Evolutionary conservation across 2,329 filamentous ascomycete species (phyloP), one percentile per base, ranked within the genome.

Genomic region (Talaromyces sp.): DNA sequence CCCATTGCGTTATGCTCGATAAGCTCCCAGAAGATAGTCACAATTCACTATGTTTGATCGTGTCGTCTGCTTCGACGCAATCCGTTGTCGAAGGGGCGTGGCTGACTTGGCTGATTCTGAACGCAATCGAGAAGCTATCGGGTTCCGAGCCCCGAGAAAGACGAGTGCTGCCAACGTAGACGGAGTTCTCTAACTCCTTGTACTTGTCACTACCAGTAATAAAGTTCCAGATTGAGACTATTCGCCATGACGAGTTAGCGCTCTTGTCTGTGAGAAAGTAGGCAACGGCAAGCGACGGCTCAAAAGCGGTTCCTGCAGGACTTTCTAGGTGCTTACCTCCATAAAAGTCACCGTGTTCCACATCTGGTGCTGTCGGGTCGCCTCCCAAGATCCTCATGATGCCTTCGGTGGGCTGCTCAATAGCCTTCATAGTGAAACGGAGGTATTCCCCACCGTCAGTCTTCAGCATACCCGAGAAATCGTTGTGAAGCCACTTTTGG

Each of bases 181-280:
- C 46, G 14, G 46, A 50, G 25, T 50, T 50, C 28, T 50, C 46
- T 25, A 50, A n/a, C 46, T 50, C 25, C 46, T 50, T 50, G 8
- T 50, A 50, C n/a, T 50, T 50, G 25, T 31, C 46, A n/a, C 46
- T 50, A 18, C 46, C 46, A n/a, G 46, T 50, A 31, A 50, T 50
- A 25, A 50, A 50, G 25, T 18, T 50, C 46, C 46, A 50, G 16
- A 50, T 31, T n/a, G 46, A 31, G n/a, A 50, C 46, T 50, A 50
- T 50, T 31, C 14, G 14, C 25, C 46, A 31, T 31, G 14, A 7
- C 23, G 6, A n/a, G 14, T 50, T 25, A 50, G 16, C 25, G 7
- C 46, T n/a, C 6, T 31, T 14, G 12, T 31, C 31, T 18, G 7
- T 11, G 31, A 16, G 14, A 25, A 28, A 31, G 28, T 25, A 50